A percentile compares a stretch with the other conserved stretches of the same genome.
Conservation (phyloP, 768 basidiomycete genomes). For the Mycena epipterygia region DNA sequence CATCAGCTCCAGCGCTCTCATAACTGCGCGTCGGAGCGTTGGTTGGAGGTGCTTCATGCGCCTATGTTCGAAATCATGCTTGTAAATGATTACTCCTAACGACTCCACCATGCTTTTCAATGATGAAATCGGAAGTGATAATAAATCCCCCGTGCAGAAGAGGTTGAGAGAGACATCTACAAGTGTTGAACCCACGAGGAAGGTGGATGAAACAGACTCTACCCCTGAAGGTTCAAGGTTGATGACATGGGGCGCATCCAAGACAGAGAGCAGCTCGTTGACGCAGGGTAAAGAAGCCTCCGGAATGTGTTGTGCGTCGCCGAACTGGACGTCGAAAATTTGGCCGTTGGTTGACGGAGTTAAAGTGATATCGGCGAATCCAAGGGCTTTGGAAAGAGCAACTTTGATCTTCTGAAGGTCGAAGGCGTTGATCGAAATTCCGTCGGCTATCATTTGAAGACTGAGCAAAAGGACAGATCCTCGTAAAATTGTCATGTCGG, state of each 20-base stretch:
- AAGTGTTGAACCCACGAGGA: constrained; percentile 74
- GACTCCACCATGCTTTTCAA: constrained; percentile 75
- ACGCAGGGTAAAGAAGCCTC: constrained; percentile 67
- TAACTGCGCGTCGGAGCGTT: constrained; percentile 65
- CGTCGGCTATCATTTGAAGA: constrained; percentile 77
- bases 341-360: constrained; percentile 62
- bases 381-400: constrained; percentile 62
- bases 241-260: constrained; percentile 71
- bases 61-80: constrained; percentile 76
- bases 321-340: constrained; percentile 68
- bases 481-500: constrained; percentile 62
- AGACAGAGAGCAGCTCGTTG: constrained; percentile 65
- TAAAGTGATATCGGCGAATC: constrained; percentile 66
- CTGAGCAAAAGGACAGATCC: constrained; percentile 71
- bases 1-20: constrained; percentile 64
- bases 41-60: constrained; percentile 68
- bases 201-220: constrained; percentile 57
- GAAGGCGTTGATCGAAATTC: constrained; percentile 64
- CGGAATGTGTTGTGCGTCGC: constrained; percentile 58
- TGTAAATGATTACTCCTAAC: constrained; percentile 75
- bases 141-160: constrained; percentile 61
- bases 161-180: constrained; percentile 71
- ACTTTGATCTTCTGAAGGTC: constrained; percentile 74
- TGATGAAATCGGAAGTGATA: constrained; percentile 65
- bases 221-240: constrained; percentile 58